Evolutionary conservation across 768 basidiomycete species (phyloP), one percentile per base, ranked within the genome.

Genomic region (Psilocybe cyanescens): DNA sequence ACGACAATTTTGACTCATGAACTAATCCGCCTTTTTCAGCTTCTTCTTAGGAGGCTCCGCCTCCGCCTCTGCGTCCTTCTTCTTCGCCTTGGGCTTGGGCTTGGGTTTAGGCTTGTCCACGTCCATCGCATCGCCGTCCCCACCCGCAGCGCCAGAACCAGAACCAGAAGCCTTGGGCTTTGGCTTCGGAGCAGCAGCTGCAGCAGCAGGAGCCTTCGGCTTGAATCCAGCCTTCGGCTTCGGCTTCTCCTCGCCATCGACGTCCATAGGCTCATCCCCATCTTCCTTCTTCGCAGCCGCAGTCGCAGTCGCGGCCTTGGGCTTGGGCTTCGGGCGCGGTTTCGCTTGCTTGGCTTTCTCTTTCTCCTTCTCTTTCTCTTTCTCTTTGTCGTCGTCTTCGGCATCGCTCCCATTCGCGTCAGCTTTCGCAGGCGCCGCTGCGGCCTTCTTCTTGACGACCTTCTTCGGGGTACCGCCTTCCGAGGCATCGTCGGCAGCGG

Each of bases 11-110:
- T 24, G 24, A 24, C 24, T 2, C 24, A 24, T 2, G 24, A 35
- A 35, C 14, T 12, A 51, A 19, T 74, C 71, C 4, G 80, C 68
- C 35, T 81, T 88, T 78, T 91, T 93, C 59, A 75, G 73, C 74
- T 94, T 94, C 78, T 94, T 94, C 77, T 88, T 91, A 2, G 83
- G 86, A 11, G 88, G 91, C 57, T 84, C 68, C 77, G 78, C 61
- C 78, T 72, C 72, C 45, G 47, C 46, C 51, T 86, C 82, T 4
- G 75, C 66, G 49, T 58, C 37, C 45, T 54, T 44, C 54, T 57
- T 57, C 35, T 53, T 12, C 8, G 58, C 46, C 62, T 80, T 83
- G 0, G 79, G 73, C 64, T 83, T 84, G 1, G 71, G 70, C 56
- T 76, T 83, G 2, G 82, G 76, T 61, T 81, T 82, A 3, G 67